A percentile compares a stretch with the other conserved stretches of the same genome.
Evolutionary conservation across 1,139 yeast species (phyloP).

Genomic region (Nakaseomyces nivariensis): DNA sequence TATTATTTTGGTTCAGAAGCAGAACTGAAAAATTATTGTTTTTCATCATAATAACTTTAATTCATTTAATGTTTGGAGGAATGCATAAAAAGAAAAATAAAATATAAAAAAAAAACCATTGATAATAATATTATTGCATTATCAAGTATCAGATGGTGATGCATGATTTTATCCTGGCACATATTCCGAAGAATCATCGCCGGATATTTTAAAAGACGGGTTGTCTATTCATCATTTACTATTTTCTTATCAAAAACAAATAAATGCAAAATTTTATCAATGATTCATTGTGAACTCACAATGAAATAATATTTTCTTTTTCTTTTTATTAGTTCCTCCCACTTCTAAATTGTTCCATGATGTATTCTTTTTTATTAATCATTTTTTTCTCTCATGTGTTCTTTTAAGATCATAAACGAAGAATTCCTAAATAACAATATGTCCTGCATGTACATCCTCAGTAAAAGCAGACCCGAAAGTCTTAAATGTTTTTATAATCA

Average conservation of each 20-base stretch:
- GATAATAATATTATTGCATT: conserved; percentile 1
- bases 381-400: neutral
- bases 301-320: conserved; percentile 3
- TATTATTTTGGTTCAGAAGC: conserved; percentile 29
- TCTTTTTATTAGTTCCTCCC: neutral
- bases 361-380: neutral
- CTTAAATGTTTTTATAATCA: conserved; percentile 20
- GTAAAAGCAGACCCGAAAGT: conserved; percentile 13
- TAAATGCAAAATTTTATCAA: conserved; percentile 10
- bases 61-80: neutral
- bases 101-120: neutral
- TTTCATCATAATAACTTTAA: conserved; percentile 23
- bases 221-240: conserved; percentile 27
- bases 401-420: conserved; percentile 29
- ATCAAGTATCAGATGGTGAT: conserved; percentile 29
- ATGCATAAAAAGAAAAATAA: conserved; percentile 2
- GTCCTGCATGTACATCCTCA: conserved; percentile 33
- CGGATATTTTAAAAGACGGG: conserved; percentile 25
- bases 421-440: conserved; percentile 32
- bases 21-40: conserved; percentile 27
- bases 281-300: conserved; percentile 27
- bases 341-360: neutral
- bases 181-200: conserved; percentile 31
- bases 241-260: neutral
- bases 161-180: conserved; percentile 31